Base-by-base conservation (phyloP, 139 green algal genomes). In the Chlorella sorokiniana region DNA sequence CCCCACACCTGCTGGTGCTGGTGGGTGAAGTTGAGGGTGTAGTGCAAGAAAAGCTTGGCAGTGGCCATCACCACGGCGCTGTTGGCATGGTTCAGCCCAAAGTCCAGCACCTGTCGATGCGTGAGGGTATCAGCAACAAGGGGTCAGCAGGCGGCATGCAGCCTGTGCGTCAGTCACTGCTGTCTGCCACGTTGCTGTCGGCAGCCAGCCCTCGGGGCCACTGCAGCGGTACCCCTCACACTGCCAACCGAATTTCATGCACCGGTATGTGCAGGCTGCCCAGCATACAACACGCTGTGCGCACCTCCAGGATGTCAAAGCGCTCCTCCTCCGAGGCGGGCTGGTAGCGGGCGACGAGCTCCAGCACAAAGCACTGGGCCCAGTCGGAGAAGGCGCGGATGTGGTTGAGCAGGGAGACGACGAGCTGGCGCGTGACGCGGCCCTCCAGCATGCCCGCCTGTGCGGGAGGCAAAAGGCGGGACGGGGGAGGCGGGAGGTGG, bases 351-450 rank as follows among this genome's bases (percentile, higher is more conserved):
- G 83, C 61, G 10, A 92, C 92, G 16, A 89, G 68, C 68, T 98
- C 94, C 79, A 99, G 86, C 25, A 98, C 92, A 74, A 94, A 85
- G 87, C 96, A 98, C 83, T 99, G 96, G 25, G 87, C 87, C 94
- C 94, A 99, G 83, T 99, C 96, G 42, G 81, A 70, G 77, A 98
- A 98, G 40, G 96, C 92, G 86, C 93, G 89, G 67, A 98, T 93
- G n/a, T 94, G 88, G 79, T 98, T 98, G 33, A 99, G 88, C 27
- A 99, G 86, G 6, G 81, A 85, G 82, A 97, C 96, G 64, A 99
- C 80, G 1, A 98, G 78, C 22, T 91, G 38, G 2, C 81, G 68
- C 31, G 69, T 70, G 11, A 88, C 38, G 5, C 86, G 65, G 2
- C 54, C 56, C 51, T 86, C 68, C 59, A 64, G 68, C 40, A 78